Percentiles rank a stretch among this genome's conserved stretches.
Conservation (phyloP, 148 eudicot genomes). For the Dianthus caryophyllus region DNA sequence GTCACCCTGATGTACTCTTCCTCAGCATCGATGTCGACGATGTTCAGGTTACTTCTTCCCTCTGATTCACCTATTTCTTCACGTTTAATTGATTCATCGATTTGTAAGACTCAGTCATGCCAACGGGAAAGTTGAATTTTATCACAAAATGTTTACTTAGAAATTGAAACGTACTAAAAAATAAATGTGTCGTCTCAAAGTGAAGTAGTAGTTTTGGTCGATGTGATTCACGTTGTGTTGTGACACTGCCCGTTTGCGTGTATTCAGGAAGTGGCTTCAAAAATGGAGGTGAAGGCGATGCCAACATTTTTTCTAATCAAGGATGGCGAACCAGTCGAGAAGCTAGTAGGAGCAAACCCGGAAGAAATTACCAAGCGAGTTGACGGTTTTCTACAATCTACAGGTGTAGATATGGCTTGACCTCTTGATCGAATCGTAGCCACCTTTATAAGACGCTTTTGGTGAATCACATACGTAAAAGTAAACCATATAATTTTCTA, state of each 20-base stretch:
- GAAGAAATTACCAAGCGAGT: conserved; percentile 63
- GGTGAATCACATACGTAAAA: not conserved
- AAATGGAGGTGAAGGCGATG: conserved; percentile 73
- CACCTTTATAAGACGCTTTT: not conserved
- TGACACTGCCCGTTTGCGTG: no score
- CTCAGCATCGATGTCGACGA: conserved; percentile 63
- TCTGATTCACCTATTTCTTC: not conserved
- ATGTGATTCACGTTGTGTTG: no score
- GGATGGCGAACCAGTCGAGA: conserved; percentile 48
- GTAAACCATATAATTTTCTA: not conserved
- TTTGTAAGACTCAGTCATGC: no score
- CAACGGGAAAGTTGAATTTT: no score
- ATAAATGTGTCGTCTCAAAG: no score
- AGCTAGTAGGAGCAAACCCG: conserved; percentile 80
- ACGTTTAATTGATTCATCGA: no score
- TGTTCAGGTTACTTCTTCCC: conserved; percentile 42
- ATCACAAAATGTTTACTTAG: no score
- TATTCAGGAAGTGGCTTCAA: conserved; percentile 47
- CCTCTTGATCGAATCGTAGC: not conserved
- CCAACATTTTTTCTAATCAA: conserved; percentile 75
- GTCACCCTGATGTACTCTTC: conserved; percentile 41
- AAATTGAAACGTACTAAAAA: no score
- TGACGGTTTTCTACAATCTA: conserved; percentile 32
- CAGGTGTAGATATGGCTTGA: conserved; percentile 33
- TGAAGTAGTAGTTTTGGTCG: no score